Evolutionary conservation across 805 yeast species (phyloP), one percentile per base, ranked within the genome.

Genomic region (Pichia scutulata): DNA sequence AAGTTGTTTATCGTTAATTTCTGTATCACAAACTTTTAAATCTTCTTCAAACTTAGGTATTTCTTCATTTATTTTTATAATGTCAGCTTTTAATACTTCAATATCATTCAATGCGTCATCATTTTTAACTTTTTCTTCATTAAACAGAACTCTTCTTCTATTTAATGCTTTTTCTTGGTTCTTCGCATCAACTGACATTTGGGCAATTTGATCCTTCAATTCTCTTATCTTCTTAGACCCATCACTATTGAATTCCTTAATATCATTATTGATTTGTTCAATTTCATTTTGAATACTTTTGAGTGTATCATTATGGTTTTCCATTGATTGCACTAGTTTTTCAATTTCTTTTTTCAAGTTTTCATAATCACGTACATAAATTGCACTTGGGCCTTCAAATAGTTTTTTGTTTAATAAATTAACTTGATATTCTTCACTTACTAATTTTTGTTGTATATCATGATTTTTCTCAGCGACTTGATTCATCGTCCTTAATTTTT

Each of bases 211-310:
- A 6, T 59, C 53, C 55, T 78, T 75, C 41, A 86, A 68, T 58
- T 85, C 80, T 45, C 78, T 79, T 52, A 95, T 71, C 64, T 92
- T 95, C 1, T 84, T 77, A 1, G 90, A 88, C 57, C 89, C 90
- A 63, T 95, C 85, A 42, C 70, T 70, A 52, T 77, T 80, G 63
- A 89, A 92, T 59, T 93, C 98, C 47, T 75, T 72, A 70, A 89
- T 86, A 63, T 93, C 98, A 18, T 70, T 76, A 60, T 86, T 86
- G 48, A 86, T 81, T 8, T 62, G 62, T 3, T 59, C 56, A 13
- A 86, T 76, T 26, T 82, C 85, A 2, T 60, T 55, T 19, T 69
- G 61, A 18, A 75, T 72, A 7, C 65, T 65, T 1, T 56, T 48
- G 5, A 82, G 72, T 22, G 67, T 62, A 5, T 60, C 57, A 19